Percentiles rank a stretch among this genome's conserved stretches.
phyloP scores from a whole-genome alignment of 352 stramenopile genomes.

The Pythium periplocum region DNA sequence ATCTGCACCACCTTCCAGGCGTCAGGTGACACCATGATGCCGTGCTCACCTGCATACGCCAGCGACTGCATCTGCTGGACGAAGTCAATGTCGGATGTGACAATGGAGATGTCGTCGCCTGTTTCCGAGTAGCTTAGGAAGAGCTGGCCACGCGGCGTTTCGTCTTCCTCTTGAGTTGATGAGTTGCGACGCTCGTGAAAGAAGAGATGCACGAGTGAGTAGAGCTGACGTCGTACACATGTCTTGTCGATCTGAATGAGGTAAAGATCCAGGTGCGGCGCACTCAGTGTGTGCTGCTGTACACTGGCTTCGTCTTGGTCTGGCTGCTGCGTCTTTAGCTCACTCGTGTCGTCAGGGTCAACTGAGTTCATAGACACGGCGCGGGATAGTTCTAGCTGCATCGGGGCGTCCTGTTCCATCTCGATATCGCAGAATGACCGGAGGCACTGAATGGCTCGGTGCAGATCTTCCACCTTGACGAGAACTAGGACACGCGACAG shows the following conservation, averaged over 20 bases:
- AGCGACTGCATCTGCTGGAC: conserved; percentile 25
- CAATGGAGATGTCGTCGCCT: conserved; percentile 36
- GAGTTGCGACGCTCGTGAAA: conserved; percentile 14
- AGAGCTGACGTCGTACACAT: conserved; percentile 36
- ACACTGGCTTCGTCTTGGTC: too few species aligned
- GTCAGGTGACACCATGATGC: conserved; percentile 42
- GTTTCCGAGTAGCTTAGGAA: conserved; percentile 53
- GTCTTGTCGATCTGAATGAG: conserved; percentile 34
- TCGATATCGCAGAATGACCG: conserved; percentile 39
- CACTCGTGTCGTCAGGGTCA: too few species aligned
- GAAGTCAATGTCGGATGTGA: conserved; percentile 36
- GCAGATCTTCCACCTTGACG: conserved; percentile 42
- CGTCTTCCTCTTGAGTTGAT: neutral
- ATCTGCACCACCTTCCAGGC: conserved; percentile 50
- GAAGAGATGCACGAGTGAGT: conserved; percentile 34
- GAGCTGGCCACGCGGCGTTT: conserved; percentile 3
- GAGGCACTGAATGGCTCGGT: conserved; percentile 28
- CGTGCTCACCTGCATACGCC: conserved; percentile 23
- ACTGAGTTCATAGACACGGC: too few species aligned
- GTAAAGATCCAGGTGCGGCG: conserved; percentile 32
- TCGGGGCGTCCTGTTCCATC: conserved; percentile 21
- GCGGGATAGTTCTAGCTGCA: too few species aligned
- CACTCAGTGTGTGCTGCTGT: conserved; percentile 28
- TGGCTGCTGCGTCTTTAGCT: too few species aligned
- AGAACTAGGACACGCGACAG: neutral